Conservation (phyloP, 228 moss, liverwort and hornwort species). For the Sphagnum magellanicum region DNA sequence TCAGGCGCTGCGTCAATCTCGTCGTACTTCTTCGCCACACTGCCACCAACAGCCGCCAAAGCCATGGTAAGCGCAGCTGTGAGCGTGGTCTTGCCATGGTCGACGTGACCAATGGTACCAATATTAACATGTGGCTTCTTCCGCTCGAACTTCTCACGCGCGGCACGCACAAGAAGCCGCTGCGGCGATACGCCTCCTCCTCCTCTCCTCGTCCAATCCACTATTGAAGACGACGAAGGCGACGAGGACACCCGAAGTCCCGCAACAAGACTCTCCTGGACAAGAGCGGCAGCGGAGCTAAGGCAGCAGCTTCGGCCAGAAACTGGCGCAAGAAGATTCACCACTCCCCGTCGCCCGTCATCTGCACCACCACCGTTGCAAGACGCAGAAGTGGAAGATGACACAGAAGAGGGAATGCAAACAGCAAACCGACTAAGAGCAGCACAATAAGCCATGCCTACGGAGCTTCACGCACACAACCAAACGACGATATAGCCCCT, state of each 20-base stretch:
- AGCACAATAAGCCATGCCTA: constrained; percentile 1
- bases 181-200: background rate
- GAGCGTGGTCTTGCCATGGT: constrained; percentile 95
- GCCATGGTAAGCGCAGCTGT: constrained; percentile 94
- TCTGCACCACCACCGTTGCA: background rate
- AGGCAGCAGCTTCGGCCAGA: background rate
- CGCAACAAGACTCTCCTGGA: background rate
- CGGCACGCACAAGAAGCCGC: constrained; percentile 66
- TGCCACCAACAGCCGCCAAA: constrained; percentile 50
- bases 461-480: too few species aligned
- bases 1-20: constrained; percentile 93
- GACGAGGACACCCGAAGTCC: background rate
- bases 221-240: background rate
- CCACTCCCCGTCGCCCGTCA: background rate
- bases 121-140: constrained; percentile 95
- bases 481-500: too few species aligned
- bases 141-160: constrained; percentile 76
- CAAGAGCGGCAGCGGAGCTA: background rate
- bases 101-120: constrained; percentile 94
- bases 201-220: too few species aligned
- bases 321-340: background rate
- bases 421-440: constrained; percentile 6
- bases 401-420: constrained; percentile 1
- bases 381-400: background rate
- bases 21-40: constrained; percentile 64